A percentile compares a stretch with the other conserved stretches of the same genome.
phyloP scores from a whole-genome alignment of 306 rosid species.

The Citrullus mucosospermus region DNA sequence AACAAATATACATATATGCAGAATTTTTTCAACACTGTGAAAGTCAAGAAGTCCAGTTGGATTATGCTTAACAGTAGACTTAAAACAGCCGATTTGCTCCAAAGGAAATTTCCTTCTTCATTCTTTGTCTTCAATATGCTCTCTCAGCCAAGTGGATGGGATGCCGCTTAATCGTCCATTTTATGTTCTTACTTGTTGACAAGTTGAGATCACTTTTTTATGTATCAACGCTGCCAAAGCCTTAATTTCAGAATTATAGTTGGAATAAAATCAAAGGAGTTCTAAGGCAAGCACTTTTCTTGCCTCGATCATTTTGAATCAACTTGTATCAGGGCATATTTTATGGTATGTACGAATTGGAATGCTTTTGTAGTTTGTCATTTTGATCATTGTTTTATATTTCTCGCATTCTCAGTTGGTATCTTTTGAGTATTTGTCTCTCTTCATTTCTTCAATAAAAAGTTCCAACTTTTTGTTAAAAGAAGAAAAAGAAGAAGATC shows the following conservation, averaged over 20 bases:
- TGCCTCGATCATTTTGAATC: neutral
- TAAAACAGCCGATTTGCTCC: neutral
- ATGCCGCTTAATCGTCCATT: neutral
- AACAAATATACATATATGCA: neutral
- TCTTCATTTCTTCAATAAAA: neutral
- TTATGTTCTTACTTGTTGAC: neutral
- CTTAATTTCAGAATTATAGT: neutral
- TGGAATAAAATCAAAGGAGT: neutral
- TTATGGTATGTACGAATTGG: neutral
- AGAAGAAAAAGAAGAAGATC: neutral
- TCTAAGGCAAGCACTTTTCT: neutral
- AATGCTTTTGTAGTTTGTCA: neutral
- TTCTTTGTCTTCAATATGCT: neutral
- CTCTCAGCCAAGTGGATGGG: neutral
- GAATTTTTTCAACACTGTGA: neutral
- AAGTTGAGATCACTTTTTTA: neutral
- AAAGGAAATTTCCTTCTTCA: neutral
- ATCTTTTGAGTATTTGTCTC: too few species aligned
- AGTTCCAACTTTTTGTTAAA: neutral
- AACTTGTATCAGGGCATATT: neutral
- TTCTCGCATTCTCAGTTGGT: neutral
- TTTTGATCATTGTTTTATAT: neutral
- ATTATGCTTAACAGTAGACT: neutral
- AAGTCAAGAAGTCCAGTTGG: neutral
- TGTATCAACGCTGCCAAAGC: neutral